Evolutionary conservation across 78 protist genomes (phyloP), one percentile per base, ranked within the genome.

Genomic region (Dictyostelium discoideum): DNA sequence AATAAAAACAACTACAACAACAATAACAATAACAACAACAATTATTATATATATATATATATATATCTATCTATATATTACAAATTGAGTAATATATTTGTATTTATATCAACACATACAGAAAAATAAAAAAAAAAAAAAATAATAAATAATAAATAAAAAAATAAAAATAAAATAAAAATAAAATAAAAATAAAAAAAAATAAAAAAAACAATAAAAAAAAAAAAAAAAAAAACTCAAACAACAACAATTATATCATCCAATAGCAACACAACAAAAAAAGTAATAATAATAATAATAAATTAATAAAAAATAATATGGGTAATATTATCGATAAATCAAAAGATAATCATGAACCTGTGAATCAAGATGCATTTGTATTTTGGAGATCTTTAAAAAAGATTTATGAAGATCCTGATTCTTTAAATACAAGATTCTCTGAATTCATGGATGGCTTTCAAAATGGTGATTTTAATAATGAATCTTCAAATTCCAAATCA

Each of bases 321-420:
- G 87, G 87, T 37, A 39, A 39, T 60, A 84, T 84, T 48, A 24
- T 84, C 20, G 87, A 84, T 22, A 84, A 84, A 5, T 22, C 42
- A 14, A 81, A 81, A 39, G 87, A 37, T 63, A 20, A 18, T 7
- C 78, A 60, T 37, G 87, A 84, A 84, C 87, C 87, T 18, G 24
- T 54, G 5, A 84, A 84, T 20, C 77, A 60, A 60, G 95, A 90
- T 90, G 95, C 95, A 48, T 90, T 83, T 90, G 84, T 90, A 90
- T 90, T 90, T 90, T 90, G 88, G 88, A 44, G 60, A 69, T 29
- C 24, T 10, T 82, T 90, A 72, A 82, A 82, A 76, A 72, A 82
- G 29, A 90, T 54, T 24, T 90, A 83, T 82, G 95, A 72, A 16
- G 65, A 82, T 72, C 79, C 95, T 5, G 88, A 90, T 3, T 26